A percentile compares a stretch with the other conserved stretches of the same genome.
Evolutionary conservation across 106 monocot species (phyloP).

Genomic region (Dioscorea alata): DNA sequence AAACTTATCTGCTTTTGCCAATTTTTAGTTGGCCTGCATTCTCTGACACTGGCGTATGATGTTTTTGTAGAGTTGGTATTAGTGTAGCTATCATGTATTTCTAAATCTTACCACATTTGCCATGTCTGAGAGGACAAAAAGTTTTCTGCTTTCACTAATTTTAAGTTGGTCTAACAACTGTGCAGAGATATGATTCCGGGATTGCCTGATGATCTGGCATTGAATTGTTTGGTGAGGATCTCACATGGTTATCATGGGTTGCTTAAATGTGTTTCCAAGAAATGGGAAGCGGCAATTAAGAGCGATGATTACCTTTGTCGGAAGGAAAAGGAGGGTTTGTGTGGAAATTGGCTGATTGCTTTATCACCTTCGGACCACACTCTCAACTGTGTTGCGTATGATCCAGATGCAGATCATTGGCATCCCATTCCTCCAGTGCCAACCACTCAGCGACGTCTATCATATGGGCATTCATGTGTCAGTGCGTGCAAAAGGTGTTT

Average conservation of each 20-base stretch:
- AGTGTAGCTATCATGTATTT: too few relatives aligned
- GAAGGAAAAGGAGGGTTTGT: slow-evolving; percentile 17
- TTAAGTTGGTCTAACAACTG: too few relatives aligned
- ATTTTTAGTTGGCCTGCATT: too few relatives aligned
- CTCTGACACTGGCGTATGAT: too few relatives aligned
- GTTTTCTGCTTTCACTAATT: too few relatives aligned
- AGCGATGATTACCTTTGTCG: slow-evolving; percentile 16
- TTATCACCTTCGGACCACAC: background rate
- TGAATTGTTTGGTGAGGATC: slow-evolving; percentile 21
- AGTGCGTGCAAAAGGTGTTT: slow-evolving; percentile 13
- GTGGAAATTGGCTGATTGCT: slow-evolving; percentile 26
- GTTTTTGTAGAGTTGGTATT: too few relatives aligned
- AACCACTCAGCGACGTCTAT: background rate
- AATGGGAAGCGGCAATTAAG: slow-evolving; percentile 11
- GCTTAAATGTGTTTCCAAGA: slow-evolving; percentile 27
- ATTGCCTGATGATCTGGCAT: slow-evolving; percentile 27
- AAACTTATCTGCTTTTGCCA: too few relatives aligned
- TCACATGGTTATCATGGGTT: slow-evolving; percentile 35
- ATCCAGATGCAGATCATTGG: slow-evolving; percentile 32
- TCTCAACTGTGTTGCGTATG: slow-evolving; percentile 22
- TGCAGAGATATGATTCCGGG: slow-evolving; percentile 17
- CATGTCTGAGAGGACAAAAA: too few relatives aligned
- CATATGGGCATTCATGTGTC: slow-evolving; percentile 13
- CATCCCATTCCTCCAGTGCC: slow-evolving; percentile 17
- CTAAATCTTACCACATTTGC: too few relatives aligned